Percentiles rank a stretch among this genome's conserved stretches.
phyloP scores from a whole-genome alignment of 805 yeast species.

The Pachysolen tannophilus region DNA sequence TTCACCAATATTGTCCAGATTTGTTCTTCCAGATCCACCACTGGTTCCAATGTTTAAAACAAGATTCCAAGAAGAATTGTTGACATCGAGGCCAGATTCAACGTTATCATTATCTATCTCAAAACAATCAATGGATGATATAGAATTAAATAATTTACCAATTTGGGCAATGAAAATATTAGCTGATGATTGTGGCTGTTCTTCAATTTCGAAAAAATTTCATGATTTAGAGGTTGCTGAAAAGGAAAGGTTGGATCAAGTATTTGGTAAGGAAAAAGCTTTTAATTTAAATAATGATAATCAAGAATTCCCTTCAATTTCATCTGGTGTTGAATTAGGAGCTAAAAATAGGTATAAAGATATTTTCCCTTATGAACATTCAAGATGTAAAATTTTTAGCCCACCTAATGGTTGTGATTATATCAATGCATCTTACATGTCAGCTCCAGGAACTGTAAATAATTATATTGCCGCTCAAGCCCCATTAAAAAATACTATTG shows the following conservation, averaged over 20 bases:
- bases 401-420: conserved; percentile 36
- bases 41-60: conserved; percentile 36
- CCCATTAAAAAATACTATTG: conserved; percentile 64
- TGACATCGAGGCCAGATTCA: conserved; percentile 19
- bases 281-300: conserved; percentile 15
- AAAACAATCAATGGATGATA: conserved; percentile 14
- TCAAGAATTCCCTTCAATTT: conserved; percentile 45
- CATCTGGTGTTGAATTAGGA: conserved; percentile 77
- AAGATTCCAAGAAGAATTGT: conserved; percentile 46
- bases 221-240: conserved; percentile 63
- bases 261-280: conserved; percentile 21
- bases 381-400: conserved; percentile 55
- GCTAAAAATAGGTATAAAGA: conserved; percentile 82
- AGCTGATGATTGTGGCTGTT: conserved; percentile 27
- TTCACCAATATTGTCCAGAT: conserved; percentile 43
- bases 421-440: conserved; percentile 79
- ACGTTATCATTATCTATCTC: conserved; percentile 18
- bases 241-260: conserved; percentile 51
- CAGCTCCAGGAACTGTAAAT: conserved; percentile 26
- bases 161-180: conserved; percentile 40
- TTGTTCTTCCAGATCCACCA: conserved; percentile 40
- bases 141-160: conserved; percentile 32
- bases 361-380: conserved; percentile 79
- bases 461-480: conserved; percentile 87
- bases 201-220: conserved; percentile 43